Evolutionary conservation across 768 basidiomycete species (phyloP), one percentile per base, ranked within the genome.

Genomic region (Amanita phalloides): DNA sequence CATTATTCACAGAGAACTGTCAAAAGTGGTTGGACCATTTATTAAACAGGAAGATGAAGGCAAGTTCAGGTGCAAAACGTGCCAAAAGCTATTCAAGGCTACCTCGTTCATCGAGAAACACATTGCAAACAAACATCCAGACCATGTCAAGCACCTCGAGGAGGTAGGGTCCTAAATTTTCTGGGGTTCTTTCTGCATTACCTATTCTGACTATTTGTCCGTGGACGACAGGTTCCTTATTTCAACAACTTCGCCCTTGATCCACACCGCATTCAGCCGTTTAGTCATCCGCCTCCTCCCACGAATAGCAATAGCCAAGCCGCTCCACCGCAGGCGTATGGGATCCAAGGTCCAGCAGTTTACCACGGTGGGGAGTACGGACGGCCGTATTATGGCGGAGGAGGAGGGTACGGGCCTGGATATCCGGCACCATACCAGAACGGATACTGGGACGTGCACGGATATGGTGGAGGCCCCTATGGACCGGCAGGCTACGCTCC

Each of bases 61-160:
- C 61, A 98, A 96, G 64, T 98, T 89, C 71, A 78, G 96, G 56
- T 99, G 96, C 72, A 95, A 90, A 72, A 84, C 84, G 26, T 99
- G 96, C 67, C 85, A 84, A 68, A 99, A 99, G 71, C 75, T 98
- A 20, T 99, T 99, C 83, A 94, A 94, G 66, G 96, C 93, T 3
- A 86, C 89, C 32, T 82, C 93, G 23, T 99, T 97, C 68, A 89
- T 98, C 45, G 91, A 95, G 70, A 98, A 98, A 74, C 96, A 99
- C 64, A 84, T 99, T 55, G 79, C 84, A 10, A 91, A 94, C 65
- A 98, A 98, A 65, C 96, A 99, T 64, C 72, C 86, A 9, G 90
- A 96, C 54, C 71, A 90, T 13, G 78, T 94, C 53, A 87, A 85
- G 58, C 70, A 75, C 47, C 78, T 97, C 14, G 90, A 93, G 38